Evolutionary conservation across 148 eudicot species (phyloP).

Genomic region (Selenicereus undatus): DNA sequence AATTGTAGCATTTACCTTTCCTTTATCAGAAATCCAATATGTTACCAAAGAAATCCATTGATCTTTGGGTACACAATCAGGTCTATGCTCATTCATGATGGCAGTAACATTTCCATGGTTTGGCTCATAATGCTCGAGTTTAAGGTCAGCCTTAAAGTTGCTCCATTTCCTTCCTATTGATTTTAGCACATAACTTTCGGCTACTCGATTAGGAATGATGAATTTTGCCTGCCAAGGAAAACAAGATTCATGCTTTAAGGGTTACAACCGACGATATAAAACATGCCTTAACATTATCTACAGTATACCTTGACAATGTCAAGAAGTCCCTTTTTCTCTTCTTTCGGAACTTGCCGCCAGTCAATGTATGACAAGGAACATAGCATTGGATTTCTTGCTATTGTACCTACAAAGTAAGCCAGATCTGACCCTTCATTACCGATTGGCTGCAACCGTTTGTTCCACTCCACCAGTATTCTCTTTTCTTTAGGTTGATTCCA

Average conservation of each 20-base stretch:
- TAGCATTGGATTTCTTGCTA: background rate
- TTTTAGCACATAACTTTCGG: no score
- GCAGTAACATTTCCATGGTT: background rate
- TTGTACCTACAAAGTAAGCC: background rate
- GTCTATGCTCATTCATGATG: background rate
- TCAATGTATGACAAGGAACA: background rate
- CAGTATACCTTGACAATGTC: no score
- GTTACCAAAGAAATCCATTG: background rate
- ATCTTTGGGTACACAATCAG: background rate
- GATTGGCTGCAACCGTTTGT: background rate
- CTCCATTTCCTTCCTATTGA: background rate
- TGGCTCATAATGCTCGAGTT: background rate
- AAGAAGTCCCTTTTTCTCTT: no score
- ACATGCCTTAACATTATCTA: no score
- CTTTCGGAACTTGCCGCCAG: no score
- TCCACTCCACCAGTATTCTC: background rate
- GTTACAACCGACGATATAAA: no score
- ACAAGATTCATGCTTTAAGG: no score
- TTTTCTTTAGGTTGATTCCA: background rate
- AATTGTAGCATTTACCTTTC: background rate
- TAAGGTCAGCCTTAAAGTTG: background rate
- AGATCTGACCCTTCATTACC: constrained; percentile 3
- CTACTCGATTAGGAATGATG: no score
- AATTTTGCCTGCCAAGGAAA: no score
- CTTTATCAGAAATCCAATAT: background rate